Base-by-base conservation (phyloP, 495 filamentous ascomycete genomes). In the Aspergillus panamensis region DNA sequence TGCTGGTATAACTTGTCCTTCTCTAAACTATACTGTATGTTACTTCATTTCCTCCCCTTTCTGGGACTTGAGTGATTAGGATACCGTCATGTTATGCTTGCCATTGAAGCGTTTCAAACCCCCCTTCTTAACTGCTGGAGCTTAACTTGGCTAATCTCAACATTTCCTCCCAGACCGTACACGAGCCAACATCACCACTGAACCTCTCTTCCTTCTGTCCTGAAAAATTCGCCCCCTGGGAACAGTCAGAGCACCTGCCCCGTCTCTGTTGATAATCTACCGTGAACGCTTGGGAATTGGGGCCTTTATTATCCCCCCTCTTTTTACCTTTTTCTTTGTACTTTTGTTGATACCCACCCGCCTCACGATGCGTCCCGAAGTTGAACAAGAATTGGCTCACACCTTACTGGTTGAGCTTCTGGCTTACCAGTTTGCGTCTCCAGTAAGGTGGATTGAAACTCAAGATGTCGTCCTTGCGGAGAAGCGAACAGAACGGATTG, bases 391-490 rank as follows among this genome's bases (percentile, higher is more conserved):
- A 78, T 87, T 97, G 69, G 86, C 92, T 69, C 93, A 98, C 76
- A 98, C 92, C 62, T 83, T 98, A 75, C 86, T 98, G 66, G 90
- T 98, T 55, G 94, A 98, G 84, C 88, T 99, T 48, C 85, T 99
- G 56, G 95, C 95, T 73, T 97, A 97, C 76, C 94, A 99, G 72
- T 99, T 99, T 74, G 94, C 94, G 64, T 96, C 92, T 20, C 94
- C 94, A 30, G 94, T 99, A 58, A 86, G 94, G 84, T 99, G 94
- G 83, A 99, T 99, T 73, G 94, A 97, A 76, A 97, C 94, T 8
- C 94, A 99, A 77, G 94, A 99, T 91, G 95, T 99, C 53, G 90
- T 99, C 65, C 89, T 99, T 42, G 92, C 86, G 43, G 92, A 97
- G 71, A 93, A 96, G 75, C 86, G 85, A 44, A 96, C 94, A 16